A percentile compares a stretch with the other conserved stretches of the same genome.
phyloP scores from a whole-genome alignment of 768 basidiomycete genomes.

The Flagelloscypha sp. region DNA sequence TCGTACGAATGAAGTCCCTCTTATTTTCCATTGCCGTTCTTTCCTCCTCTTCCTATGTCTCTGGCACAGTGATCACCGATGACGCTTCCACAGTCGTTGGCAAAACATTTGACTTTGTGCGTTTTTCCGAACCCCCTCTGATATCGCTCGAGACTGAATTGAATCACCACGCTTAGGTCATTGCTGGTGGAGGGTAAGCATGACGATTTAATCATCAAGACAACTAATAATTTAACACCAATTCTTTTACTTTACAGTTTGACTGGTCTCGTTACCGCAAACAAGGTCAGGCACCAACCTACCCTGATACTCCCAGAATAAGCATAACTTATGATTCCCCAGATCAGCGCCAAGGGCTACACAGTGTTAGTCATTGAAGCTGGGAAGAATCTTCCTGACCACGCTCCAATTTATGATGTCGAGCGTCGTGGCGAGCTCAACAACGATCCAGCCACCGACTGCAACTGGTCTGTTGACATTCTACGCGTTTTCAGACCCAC shows the following conservation, averaged over 20 bases:
- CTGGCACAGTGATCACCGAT: constrained; percentile 6
- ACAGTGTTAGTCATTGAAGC: constrained; percentile 10
- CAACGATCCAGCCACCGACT: constrained; percentile 8
- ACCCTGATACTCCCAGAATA: too few relatives aligned
- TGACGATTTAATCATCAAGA: not conserved
- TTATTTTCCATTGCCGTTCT: too few relatives aligned
- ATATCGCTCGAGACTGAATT: too few relatives aligned
- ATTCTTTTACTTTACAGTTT: not conserved
- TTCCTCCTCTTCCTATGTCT: too few relatives aligned
- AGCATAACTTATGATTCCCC: too few relatives aligned
- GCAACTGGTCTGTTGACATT: too few relatives aligned
- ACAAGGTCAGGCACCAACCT: constrained; percentile 1
- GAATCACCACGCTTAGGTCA: too few relatives aligned
- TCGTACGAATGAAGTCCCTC: too few relatives aligned
- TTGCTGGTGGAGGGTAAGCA: too few relatives aligned
- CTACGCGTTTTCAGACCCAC: too few relatives aligned
- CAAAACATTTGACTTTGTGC: constrained; percentile 10
- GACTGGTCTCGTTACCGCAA: constrained; percentile 9
- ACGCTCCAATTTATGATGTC: constrained; percentile 8
- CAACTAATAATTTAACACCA: not conserved
- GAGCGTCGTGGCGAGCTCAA: constrained; percentile 7
- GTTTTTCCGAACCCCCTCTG: too few relatives aligned
- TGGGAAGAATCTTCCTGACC: constrained; percentile 9
- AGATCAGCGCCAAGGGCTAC: constrained; percentile 10
- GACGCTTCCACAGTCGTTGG: constrained; percentile 4